Evolutionary conservation across 2,329 filamentous ascomycete species (phyloP).

Genomic region (Geoglossum cookeanum): DNA sequence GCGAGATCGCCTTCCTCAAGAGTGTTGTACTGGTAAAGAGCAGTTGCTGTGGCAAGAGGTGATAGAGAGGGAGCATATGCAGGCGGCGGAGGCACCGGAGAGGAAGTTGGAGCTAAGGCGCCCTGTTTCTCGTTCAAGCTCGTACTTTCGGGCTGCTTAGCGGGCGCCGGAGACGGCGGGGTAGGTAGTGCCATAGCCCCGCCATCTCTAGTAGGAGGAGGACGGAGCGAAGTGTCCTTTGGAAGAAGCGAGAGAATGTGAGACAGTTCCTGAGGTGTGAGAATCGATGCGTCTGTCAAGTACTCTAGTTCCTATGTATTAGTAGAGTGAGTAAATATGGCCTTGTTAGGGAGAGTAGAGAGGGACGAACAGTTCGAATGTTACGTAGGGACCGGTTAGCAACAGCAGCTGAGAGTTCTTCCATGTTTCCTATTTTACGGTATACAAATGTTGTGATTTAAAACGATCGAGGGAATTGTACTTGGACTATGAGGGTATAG

Average conservation of each 20-base stretch:
- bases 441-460: not conserved
- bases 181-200: conserved; percentile 12
- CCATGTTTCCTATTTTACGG: not conserved
- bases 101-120: conserved; percentile 23
- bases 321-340: conserved; percentile 2
- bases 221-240: conserved; percentile 31
- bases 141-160: conserved; percentile 20
- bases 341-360: conserved; percentile 1
- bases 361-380: conserved; percentile 56
- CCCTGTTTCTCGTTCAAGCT: conserved; percentile 23
- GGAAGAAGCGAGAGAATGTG: conserved; percentile 59
- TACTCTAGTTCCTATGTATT: conserved; percentile 62
- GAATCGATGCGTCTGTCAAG: conserved; percentile 64
- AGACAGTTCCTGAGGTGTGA: conserved; percentile 57
- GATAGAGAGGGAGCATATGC: conserved; percentile 32
- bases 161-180: conserved; percentile 20
- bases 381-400: conserved; percentile 71
- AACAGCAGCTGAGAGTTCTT: conserved; percentile 25
- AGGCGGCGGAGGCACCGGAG: conserved; percentile 26
- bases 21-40: conserved; percentile 67
- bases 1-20: conserved; percentile 66
- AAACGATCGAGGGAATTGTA: not conserved
- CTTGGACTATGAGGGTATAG: not conserved
- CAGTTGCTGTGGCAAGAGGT: conserved; percentile 53
- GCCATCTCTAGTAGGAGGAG: conserved; percentile 10